A percentile compares a stretch with the other conserved stretches of the same genome.
phyloP scores from a whole-genome alignment of 2,329 filamentous ascomycete genomes.

The Pochonia chlamydosporia region DNA sequence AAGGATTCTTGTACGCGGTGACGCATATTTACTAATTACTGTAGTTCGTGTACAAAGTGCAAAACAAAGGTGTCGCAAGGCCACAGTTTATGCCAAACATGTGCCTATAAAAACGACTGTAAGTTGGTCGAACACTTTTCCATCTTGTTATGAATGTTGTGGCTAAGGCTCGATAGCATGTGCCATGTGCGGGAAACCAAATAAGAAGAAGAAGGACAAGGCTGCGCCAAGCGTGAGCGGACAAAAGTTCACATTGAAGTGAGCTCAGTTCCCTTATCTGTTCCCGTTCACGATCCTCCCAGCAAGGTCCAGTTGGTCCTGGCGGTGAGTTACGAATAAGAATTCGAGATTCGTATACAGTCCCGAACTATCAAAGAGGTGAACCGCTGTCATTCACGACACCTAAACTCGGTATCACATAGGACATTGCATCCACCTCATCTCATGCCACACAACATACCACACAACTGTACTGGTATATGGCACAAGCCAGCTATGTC shows the following conservation, averaged over 20 bases:
- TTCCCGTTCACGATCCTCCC: neutral
- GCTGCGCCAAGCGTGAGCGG: constrained; percentile 48
- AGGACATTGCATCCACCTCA: too few species aligned
- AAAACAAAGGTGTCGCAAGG: constrained; percentile 60
- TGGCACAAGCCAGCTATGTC: too few species aligned
- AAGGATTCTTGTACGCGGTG: neutral
- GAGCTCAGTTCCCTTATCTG: constrained; percentile 8
- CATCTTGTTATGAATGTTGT: neutral
- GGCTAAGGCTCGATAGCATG: constrained; percentile 39
- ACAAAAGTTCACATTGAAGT: constrained; percentile 59
- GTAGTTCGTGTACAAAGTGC: constrained; percentile 53
- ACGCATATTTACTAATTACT: neutral
- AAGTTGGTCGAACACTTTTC: constrained; percentile 16
- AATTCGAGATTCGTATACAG: too few species aligned
- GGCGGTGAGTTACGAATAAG: too few species aligned
- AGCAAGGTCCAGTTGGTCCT: too few species aligned
- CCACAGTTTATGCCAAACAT: constrained; percentile 54
- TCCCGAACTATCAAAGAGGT: too few species aligned
- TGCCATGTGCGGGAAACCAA: constrained; percentile 57
- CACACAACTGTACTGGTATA: too few species aligned
- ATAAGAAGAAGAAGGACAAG: constrained; percentile 41
- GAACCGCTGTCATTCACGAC: too few species aligned
- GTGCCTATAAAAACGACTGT: constrained; percentile 58
- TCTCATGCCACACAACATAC: too few species aligned
- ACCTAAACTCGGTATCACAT: too few species aligned